phyloP scores from a whole-genome alignment of 768 basidiomycete species.

The Antrodiella citrinella region DNA sequence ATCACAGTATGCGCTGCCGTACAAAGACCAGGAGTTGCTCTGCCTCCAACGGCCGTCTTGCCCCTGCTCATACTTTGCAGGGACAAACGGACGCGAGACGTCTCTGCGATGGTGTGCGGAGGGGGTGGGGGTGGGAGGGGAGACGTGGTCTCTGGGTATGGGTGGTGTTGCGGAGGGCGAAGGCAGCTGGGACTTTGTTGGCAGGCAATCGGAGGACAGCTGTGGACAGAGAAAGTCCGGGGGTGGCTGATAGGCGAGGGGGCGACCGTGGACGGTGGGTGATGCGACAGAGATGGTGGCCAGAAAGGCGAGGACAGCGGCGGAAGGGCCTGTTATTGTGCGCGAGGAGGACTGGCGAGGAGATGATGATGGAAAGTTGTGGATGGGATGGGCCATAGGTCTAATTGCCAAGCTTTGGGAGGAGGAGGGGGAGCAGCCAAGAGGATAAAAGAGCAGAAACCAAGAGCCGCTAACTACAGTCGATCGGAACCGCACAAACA shows the following conservation, averaged over 20 bases:
- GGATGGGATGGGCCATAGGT: conserved; percentile 22
- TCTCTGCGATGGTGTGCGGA: conserved; percentile 7
- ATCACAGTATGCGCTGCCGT: conserved; percentile 59
- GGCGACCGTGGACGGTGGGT: conserved; percentile 37
- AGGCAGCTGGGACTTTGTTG: not conserved
- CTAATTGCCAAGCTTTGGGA: too few relatives aligned
- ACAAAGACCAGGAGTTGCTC: conserved; percentile 48
- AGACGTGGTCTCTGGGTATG: conserved; percentile 7
- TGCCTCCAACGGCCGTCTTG: conserved; percentile 52
- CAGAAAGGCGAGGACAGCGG: conserved; percentile 45
- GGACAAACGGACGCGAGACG: conserved; percentile 24
- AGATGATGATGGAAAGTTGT: conserved; percentile 8
- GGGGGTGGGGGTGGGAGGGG: too few relatives aligned
- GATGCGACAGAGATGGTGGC: conserved; percentile 50
- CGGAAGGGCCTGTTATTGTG: conserved; percentile 32
- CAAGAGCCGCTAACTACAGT: too few relatives aligned
- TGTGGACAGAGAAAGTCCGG: conserved; percentile 56
- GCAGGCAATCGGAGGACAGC: conserved; percentile 8
- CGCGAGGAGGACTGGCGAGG: conserved; percentile 11
- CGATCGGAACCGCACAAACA: too few relatives aligned
- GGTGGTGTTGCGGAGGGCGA: not conserved
- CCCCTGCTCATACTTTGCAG: conserved; percentile 46
- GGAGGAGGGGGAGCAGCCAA: too few relatives aligned
- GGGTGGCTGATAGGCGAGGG: conserved; percentile 31
- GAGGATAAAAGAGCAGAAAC: too few relatives aligned